A percentile compares a stretch with the other conserved stretches of the same genome.
Conservation (phyloP, 169 alveolate genomes). For the Plasmodium cynomolgi region DNA sequence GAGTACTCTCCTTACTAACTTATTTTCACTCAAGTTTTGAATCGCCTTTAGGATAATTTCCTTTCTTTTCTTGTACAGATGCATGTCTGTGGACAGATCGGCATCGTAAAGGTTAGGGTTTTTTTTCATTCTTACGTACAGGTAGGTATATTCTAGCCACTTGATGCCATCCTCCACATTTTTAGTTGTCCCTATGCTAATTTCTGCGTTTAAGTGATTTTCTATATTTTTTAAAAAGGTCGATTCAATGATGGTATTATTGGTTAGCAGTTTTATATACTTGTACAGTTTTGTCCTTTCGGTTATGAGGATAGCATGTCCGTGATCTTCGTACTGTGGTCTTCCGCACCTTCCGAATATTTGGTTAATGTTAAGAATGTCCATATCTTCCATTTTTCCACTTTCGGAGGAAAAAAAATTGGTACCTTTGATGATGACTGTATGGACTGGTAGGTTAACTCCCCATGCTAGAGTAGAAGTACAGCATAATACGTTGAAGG, state of each 20-base stretch:
- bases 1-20: slow-evolving; percentile 77
- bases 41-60: slow-evolving; percentile 79
- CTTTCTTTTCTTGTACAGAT: slow-evolving; percentile 70
- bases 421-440: slow-evolving; percentile 99
- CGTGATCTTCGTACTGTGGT: slow-evolving; percentile 98
- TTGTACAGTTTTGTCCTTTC: slow-evolving; percentile 81
- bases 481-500: slow-evolving; percentile 95
- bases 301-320: slow-evolving; percentile 90
- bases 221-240: slow-evolving; percentile 81
- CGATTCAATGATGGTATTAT: slow-evolving; percentile 83
- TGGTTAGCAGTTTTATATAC: slow-evolving; percentile 82
- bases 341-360: slow-evolving; percentile 99
- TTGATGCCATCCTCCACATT: slow-evolving; percentile 93
- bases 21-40: slow-evolving; percentile 78
- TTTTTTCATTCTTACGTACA: slow-evolving; percentile 90
- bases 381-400: slow-evolving; percentile 97
- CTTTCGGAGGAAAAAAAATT: slow-evolving; percentile 96
- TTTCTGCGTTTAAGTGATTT: slow-evolving; percentile 95
- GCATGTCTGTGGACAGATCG: slow-evolving; percentile 74
- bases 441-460: slow-evolving; percentile 99
- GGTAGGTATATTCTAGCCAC: slow-evolving; percentile 96
- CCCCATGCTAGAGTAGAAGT: slow-evolving; percentile 99
- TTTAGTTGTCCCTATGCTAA: slow-evolving; percentile 93
- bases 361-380: slow-evolving; percentile 97
- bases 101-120: slow-evolving; percentile 92